These are phyloP conservation scores for Parafenestella ontariensis DNA, from an alignment of 2,329 filamentous ascomycete genomes.

Conservation along the genomic window DNA sequence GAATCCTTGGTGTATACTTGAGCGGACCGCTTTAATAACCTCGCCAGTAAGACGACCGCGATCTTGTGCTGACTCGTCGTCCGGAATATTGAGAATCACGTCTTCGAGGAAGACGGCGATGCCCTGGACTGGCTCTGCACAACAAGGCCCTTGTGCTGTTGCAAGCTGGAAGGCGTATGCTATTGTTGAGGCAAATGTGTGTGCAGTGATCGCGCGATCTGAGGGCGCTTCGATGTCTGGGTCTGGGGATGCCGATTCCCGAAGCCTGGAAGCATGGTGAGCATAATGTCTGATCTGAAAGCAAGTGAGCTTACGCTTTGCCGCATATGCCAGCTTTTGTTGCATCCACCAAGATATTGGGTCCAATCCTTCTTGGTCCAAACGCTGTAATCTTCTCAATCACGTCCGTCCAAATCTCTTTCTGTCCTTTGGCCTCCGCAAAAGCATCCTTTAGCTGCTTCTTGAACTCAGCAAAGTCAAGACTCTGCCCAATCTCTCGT, in stretches of 20 bases:
- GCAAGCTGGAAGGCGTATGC: constrained; percentile 93
- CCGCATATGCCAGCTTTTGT: constrained; percentile 75
- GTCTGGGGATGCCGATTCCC: constrained; percentile 42
- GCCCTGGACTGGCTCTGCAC: constrained; percentile 91
- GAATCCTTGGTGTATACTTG: constrained; percentile 84
- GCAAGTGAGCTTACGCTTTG: constrained; percentile 66
- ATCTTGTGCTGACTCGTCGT: constrained; percentile 64
- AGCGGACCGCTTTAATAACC: constrained; percentile 86
- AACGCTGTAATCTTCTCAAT: constrained; percentile 88
- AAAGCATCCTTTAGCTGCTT: constrained; percentile 73
- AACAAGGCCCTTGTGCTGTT: constrained; percentile 86
- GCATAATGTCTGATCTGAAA: neutral
- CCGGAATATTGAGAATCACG: constrained; percentile 66
- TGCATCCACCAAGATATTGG: constrained; percentile 87
- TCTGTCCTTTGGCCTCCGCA: constrained; percentile 73
- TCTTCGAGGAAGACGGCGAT: constrained; percentile 90
- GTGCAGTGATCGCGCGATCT: constrained; percentile 57
- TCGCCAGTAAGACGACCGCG: constrained; percentile 87
- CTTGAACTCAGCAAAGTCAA: constrained; percentile 80
- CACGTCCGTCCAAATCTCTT: constrained; percentile 77
- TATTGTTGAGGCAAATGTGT: constrained; percentile 87
- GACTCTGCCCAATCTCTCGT: constrained; percentile 62
- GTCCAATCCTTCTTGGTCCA: constrained; percentile 82
- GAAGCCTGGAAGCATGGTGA: constrained; percentile 30
- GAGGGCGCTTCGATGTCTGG: constrained; percentile 35